Evolutionary conservation across 2,329 filamentous ascomycete species (phyloP).

Genomic region (Verticillium nonalfalfae): DNA sequence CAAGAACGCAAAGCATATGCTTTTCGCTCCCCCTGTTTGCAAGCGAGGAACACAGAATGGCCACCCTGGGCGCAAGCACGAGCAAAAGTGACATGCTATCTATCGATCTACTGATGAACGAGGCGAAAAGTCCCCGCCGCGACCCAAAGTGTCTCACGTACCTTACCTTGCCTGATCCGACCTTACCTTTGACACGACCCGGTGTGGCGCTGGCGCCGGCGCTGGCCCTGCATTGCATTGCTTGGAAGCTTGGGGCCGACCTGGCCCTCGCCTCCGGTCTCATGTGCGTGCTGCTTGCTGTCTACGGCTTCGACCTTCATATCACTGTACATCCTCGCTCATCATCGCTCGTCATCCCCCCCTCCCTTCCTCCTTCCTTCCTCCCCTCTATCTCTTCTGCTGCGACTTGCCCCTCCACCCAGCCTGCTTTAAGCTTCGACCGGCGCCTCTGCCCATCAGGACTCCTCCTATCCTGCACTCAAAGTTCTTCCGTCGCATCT

Average conservation of each 20-base stretch:
- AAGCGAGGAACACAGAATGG: background rate
- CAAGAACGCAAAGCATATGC: background rate
- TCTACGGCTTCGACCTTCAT: background rate
- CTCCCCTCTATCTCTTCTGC: background rate
- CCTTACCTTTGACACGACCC: background rate
- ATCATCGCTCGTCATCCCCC: background rate
- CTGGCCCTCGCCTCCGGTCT: background rate
- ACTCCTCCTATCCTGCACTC: background rate
- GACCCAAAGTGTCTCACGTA: background rate
- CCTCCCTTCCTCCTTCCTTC: conserved; percentile 1
- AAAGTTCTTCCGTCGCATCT: background rate
- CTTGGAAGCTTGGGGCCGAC: background rate
- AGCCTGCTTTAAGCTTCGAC: background rate
- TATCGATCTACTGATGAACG: background rate
- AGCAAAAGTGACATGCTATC: no score
- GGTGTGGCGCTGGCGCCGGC: background rate
- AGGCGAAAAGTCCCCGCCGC: background rate
- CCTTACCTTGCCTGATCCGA: background rate
- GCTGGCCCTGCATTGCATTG: background rate
- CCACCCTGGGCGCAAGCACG: no score
- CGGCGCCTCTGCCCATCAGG: background rate
- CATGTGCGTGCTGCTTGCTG: background rate
- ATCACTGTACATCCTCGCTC: background rate
- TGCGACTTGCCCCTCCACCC: background rate
- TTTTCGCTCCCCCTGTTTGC: background rate